Evolutionary conservation across 225 moss, liverwort and hornwort genomes (phyloP).

Genomic region (Neckera pumila): DNA sequence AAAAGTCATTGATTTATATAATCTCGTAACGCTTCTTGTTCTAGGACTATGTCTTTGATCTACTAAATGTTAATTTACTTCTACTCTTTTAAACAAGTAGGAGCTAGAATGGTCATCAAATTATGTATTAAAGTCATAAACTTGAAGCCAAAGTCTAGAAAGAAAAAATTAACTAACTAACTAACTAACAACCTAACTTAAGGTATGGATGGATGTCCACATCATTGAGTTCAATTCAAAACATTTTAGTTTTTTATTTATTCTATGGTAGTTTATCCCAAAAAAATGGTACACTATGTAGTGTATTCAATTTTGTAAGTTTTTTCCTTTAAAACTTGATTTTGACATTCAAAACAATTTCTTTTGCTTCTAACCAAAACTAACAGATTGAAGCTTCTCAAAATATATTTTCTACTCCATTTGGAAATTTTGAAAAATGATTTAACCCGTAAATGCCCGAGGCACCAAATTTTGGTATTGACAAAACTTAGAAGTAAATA

Average conservation of each 20-base stretch:
- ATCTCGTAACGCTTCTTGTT: too few species aligned
- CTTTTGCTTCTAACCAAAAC: neutral
- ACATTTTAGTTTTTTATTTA: accelerated
- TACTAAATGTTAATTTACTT: too few species aligned
- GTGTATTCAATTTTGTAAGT: neutral
- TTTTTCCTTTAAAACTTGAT: neutral
- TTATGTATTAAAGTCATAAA: too few species aligned
- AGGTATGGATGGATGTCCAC: neutral
- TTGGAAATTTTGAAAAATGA: neutral
- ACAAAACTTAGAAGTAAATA: neutral
- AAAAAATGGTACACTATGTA: neutral
- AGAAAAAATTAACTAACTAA: too few species aligned
- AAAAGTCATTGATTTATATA: too few species aligned
- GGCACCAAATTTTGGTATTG: neutral
- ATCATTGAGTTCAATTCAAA: neutral
- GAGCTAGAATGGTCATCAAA: too few species aligned
- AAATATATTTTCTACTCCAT: neutral
- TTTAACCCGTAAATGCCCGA: accelerated
- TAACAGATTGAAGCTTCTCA: neutral
- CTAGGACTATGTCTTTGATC: too few species aligned
- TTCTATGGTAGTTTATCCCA: accelerated
- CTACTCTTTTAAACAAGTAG: too few species aligned
- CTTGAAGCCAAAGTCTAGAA: too few species aligned
- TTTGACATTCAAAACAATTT: neutral
- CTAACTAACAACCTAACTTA: too few species aligned